Evolutionary conservation across 208 protist species (phyloP), one percentile per base, ranked within the genome.

Genomic region (Trypanosoma lewisi): DNA sequence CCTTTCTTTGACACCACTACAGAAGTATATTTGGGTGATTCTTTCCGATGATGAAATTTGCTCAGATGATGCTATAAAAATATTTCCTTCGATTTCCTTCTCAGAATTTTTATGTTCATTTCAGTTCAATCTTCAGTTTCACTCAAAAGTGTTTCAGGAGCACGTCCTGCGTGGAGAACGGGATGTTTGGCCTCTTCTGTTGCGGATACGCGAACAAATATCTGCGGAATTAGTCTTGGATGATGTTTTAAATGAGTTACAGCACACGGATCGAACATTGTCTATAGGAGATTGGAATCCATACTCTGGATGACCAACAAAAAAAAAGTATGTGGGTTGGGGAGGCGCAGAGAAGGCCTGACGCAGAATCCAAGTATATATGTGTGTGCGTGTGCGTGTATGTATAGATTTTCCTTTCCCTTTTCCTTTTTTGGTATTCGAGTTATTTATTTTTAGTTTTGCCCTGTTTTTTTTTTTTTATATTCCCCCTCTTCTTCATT

Each of bases 131-230:
- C 66, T 53, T 14, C n/a, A n/a, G n/a, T 42, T n/a, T 12, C 45
- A 23, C 37, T 2, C 19, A 14, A 5, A 44, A 17, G 52, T 68
- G 33, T 48, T 83, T 44, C 33, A 59, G 8, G 47, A 52, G 25
- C 45, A 70, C 30, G 19, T 81, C 11, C 48, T 73, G 58, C 60
- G 63, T 14, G 73, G 58, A 17, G 74, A 87, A 64, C 75, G 63
- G 19, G 33, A 73, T 41, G 55, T 87, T 19, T 87, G 80, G 77
- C 76, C 74, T 4, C 48, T 42, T 23, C 57, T 86, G 25, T 69
- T 78, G 47, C 60, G 80, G 37, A 53, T 86, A 41, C 73, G 70
- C 23, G 71, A 75, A 52, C 67, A 73, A 50, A 45, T 73, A 37
- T 73, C 70, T 2, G 63, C 80, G 7, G 77, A 87, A 39, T 59